Evolutionary conservation across 202 grass and related monocot species (phyloP), one percentile per base, ranked within the genome.

Genomic region (Setaria viridis): DNA sequence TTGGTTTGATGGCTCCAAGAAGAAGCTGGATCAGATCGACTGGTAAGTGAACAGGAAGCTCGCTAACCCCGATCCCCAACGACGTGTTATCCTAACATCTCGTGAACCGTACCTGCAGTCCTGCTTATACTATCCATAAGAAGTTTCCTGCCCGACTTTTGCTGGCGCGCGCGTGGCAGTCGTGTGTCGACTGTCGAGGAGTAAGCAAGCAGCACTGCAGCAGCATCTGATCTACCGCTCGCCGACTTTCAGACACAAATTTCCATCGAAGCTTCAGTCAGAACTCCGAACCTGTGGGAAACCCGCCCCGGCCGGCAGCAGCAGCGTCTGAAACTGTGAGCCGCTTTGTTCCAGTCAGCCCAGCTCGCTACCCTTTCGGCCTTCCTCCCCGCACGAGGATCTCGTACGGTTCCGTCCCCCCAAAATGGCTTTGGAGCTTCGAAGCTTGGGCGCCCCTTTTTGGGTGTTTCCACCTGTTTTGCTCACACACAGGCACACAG

Each of bases 191-290:
- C 39, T 41, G 39, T 41, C 39, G 21, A 3, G 2, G 7, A 29
- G 7, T n/a, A 55, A 58, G n/a, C 48, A 6, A 6, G 50, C 47
- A 25, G 12, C 45, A 8, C 25, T 46, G 48, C 48, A 48, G 62
- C 20, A 56, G n/a, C 47, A 39, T 68, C 59, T 17, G 12, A 19
- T 19, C 16, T 16, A 55, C 53, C 12, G 10, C 0, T 48, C 20
- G 0, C 46, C 29, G 43, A 68, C 74, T 3, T 90, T 74, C 39
- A 53, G 2, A 13, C 74, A 83, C 80, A 74, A 79, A 80, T 87
- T 90, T 55, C 85, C 62, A 0, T 5, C 17, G 75, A 62, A 87
- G 80, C 75, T 90, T 90, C 74, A 54, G 75, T 80, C n/a, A 50
- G 83, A 83, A 76, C 34, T 25, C 53, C 6, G 35, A 78, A 20